These are phyloP conservation scores for Oryza brachyantha DNA, from an alignment of 176 grass and related monocot genomes.

Conservation along the genomic window DNA sequence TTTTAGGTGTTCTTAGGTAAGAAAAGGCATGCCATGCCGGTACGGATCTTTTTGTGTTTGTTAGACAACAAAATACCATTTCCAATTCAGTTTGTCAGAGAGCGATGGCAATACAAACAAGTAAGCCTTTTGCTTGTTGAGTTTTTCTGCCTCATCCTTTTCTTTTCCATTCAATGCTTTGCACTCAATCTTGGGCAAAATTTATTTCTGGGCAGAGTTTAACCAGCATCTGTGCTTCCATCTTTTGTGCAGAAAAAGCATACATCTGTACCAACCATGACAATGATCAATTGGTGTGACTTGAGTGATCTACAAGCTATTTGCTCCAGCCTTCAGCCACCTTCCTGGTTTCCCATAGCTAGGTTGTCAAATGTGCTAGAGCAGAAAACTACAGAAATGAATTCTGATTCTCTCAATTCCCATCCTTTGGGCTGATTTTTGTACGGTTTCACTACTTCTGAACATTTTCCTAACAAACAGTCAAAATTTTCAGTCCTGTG, in stretches of 20 bases:
- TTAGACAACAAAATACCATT: constrained; percentile 9
- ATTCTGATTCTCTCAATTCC: background rate
- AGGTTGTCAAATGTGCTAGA: too few relatives aligned
- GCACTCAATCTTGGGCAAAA: constrained; percentile 17
- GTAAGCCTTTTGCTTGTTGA: constrained; percentile 18
- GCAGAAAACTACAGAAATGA: too few relatives aligned
- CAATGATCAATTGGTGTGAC: background rate
- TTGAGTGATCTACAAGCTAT: background rate
- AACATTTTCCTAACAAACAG: background rate
- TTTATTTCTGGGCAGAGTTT: constrained; percentile 20
- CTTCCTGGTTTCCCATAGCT: background rate
- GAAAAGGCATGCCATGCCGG: constrained; percentile 28
- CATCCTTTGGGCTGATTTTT: background rate
- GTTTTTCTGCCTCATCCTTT: background rate
- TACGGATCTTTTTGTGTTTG: constrained; percentile 12
- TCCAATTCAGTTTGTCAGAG: constrained; percentile 3
- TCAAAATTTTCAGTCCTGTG: too few relatives aligned
- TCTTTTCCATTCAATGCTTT: constrained; percentile 10
- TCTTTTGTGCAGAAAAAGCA: constrained; percentile 19
- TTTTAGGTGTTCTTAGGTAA: constrained; percentile 56
- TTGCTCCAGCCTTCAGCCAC: background rate
- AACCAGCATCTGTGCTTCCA: constrained; percentile 8
- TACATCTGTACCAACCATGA: constrained; percentile 3
- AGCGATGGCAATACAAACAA: constrained; percentile 9
- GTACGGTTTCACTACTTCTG: background rate